These are phyloP conservation scores for Xerocomellus amylosporus DNA, from an alignment of 768 basidiomycete genomes.

Conservation along the genomic window DNA sequence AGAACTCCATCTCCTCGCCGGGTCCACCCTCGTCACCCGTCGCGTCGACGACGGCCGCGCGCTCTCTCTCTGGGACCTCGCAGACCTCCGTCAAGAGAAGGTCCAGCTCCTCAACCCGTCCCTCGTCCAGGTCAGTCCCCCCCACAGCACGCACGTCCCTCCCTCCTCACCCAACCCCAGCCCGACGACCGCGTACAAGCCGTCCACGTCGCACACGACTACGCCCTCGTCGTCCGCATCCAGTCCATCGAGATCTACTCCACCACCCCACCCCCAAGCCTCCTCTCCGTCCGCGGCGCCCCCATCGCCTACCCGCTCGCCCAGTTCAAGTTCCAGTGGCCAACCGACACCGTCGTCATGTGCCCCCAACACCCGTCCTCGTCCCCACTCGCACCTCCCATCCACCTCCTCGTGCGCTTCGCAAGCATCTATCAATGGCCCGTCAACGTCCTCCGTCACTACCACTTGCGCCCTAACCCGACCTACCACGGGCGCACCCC, in stretches of 20 bases:
- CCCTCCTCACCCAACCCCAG: background rate
- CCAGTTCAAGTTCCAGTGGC: conserved; percentile 52
- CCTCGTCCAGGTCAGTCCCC: conserved; percentile 29
- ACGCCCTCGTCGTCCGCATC: conserved; percentile 45
- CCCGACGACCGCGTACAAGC: conserved; percentile 42
- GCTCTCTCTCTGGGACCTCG: conserved; percentile 38
- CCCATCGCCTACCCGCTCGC: conserved; percentile 43
- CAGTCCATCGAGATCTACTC: conserved; percentile 44
- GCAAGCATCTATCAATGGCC: conserved; percentile 64
- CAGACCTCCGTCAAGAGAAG: conserved; percentile 27
- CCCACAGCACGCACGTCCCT: background rate
- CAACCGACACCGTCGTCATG: conserved; percentile 50
- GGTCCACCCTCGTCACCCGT: conserved; percentile 39
- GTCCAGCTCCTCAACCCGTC: conserved; percentile 38
- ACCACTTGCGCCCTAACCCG: conserved; percentile 46
- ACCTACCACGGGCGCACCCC: conserved; percentile 24
- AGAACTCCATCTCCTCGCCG: conserved; percentile 37
- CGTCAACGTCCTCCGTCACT: conserved; percentile 66
- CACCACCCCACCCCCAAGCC: conserved; percentile 24
- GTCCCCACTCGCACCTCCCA: conserved; percentile 20
- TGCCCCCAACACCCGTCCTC: conserved; percentile 24
- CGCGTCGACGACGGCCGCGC: conserved; percentile 26
- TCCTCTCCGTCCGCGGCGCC: conserved; percentile 13
- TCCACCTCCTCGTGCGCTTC: conserved; percentile 59
- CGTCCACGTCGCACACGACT: conserved; percentile 41